Evolutionary conservation across 139 green algal species (phyloP).

Genomic region (Protoeuglena noctilucae): DNA sequence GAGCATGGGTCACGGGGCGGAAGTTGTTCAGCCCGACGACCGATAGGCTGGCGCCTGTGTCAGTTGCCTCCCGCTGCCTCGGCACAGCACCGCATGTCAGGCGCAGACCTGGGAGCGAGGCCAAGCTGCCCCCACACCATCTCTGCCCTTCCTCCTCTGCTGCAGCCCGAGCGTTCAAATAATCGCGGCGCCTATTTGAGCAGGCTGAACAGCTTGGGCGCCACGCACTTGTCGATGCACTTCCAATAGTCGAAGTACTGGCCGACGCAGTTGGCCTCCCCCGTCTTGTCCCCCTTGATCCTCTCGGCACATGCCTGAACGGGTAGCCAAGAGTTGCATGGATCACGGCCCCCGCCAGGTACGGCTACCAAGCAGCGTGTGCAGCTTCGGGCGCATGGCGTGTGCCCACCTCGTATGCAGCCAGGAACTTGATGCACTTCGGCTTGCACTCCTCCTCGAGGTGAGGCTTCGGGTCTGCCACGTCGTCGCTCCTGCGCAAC

Average conservation of each 20-base stretch:
- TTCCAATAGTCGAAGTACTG: slow-evolving; percentile 47
- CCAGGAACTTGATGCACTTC: slow-evolving; percentile 27
- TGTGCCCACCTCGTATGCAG: slow-evolving; percentile 15
- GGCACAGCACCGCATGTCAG: no score
- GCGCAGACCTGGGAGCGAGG: no score
- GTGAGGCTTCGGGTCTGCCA: slow-evolving; percentile 3
- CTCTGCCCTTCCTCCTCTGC: no score
- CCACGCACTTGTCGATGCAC: slow-evolving; percentile 37
- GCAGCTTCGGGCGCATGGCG: neutral
- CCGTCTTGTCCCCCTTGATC: slow-evolving; percentile 23
- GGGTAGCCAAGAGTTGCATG: neutral
- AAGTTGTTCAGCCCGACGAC: no score
- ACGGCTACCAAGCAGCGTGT: neutral
- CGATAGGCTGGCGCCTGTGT: no score
- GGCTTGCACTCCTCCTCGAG: slow-evolving; percentile 35
- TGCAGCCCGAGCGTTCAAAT: no score
- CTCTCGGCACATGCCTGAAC: slow-evolving; percentile 23
- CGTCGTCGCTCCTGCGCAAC: no score
- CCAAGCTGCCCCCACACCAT: no score
- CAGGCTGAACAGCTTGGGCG: neutral
- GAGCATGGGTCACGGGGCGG: no score
- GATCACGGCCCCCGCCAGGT: neutral
- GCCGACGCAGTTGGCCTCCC: slow-evolving; percentile 36
- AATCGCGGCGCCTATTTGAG: no score
- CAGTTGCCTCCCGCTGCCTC: no score